Percentiles rank a stretch among this genome's conserved stretches.
These are phyloP conservation scores for Moesziomyces sp. DNA, from an alignment of 1,284 basidiomycete genomes.

Conservation along the genomic window DNA sequence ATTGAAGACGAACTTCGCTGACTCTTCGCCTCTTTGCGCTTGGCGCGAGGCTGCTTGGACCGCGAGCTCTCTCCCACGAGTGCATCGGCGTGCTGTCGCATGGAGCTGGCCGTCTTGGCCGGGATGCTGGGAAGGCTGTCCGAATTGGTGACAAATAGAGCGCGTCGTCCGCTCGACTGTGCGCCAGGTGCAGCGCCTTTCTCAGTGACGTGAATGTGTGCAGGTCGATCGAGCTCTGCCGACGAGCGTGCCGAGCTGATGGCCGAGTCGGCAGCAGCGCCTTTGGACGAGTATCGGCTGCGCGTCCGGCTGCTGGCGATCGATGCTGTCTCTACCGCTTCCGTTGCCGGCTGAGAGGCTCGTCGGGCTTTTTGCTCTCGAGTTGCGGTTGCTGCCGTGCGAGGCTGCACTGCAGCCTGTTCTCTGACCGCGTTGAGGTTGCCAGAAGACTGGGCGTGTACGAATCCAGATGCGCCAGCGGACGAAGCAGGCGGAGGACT, in stretches of 20 bases:
- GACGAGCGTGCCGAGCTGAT: constrained; percentile 2
- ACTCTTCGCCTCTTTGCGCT: constrained; percentile 3
- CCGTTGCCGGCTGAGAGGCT: neutral
- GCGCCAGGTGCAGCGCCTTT: constrained; percentile 6
- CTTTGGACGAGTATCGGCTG: constrained; percentile 20
- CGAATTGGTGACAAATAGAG: constrained; percentile 13
- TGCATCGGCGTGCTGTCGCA: constrained; percentile 24
- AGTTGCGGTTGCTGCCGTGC: too few species aligned
- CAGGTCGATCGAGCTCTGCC: neutral
- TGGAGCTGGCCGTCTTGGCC: constrained; percentile 8
- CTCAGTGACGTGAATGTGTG: constrained; percentile 8
- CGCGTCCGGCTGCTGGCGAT: constrained; percentile 19
- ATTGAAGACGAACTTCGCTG: constrained; percentile 1
- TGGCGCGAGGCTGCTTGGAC: constrained; percentile 2
- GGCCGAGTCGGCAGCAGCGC: constrained; percentile 8
- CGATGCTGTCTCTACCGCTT: constrained; percentile 14
- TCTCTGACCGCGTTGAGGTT: constrained; percentile 22
- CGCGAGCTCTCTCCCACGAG: constrained; percentile 10
- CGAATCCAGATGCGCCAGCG: constrained; percentile 10
- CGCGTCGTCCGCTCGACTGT: constrained; percentile 11
- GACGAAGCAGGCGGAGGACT: constrained; percentile 25
- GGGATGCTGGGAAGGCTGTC: constrained; percentile 24
- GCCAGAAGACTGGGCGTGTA: constrained; percentile 1
- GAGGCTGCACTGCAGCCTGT: neutral
- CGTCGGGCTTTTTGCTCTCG: too few species aligned